Conservation (phyloP, 495 filamentous ascomycete species). For the Penicillium flavigenum region DNA sequence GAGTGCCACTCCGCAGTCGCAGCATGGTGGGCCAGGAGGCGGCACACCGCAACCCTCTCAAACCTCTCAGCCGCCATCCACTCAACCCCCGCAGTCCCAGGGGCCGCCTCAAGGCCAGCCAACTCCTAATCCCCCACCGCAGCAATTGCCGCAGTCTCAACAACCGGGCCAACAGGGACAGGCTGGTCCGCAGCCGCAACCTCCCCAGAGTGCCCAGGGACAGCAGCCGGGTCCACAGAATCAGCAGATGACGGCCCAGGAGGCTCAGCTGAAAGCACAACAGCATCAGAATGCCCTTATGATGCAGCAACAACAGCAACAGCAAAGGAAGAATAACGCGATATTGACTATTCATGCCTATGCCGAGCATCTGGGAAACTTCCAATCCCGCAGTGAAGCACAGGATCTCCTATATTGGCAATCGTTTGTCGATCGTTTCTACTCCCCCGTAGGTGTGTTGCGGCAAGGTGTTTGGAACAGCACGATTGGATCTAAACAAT, state of each 20-base stretch:
- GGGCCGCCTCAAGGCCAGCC: slow-evolving; percentile 48
- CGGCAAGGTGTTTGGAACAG: slow-evolving; percentile 59
- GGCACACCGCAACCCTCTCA: slow-evolving; percentile 51
- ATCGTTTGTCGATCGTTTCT: slow-evolving; percentile 71
- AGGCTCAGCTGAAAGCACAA: slow-evolving; percentile 46
- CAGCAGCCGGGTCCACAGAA: slow-evolving; percentile 44
- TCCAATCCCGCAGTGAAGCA: slow-evolving; percentile 53
- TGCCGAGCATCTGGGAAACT: slow-evolving; percentile 66
- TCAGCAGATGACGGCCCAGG: slow-evolving; percentile 43
- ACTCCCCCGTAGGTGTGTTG: slow-evolving; percentile 67
- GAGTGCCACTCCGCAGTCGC: slow-evolving; percentile 54
- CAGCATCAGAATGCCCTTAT: slow-evolving; percentile 46
- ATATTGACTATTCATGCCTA: slow-evolving; percentile 67
- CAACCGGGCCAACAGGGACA: slow-evolving; percentile 41
- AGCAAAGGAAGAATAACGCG: slow-evolving; percentile 55
- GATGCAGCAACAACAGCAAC: slow-evolving; percentile 38
- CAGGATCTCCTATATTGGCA: slow-evolving; percentile 72
- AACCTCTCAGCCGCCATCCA: slow-evolving; percentile 39
- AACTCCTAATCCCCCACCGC: slow-evolving; percentile 46
- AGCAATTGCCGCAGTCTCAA: slow-evolving; percentile 48
- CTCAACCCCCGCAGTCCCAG: slow-evolving; percentile 44
- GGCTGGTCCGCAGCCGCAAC: slow-evolving; percentile 40
- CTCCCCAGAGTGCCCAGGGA: slow-evolving; percentile 41
- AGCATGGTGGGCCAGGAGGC: slow-evolving; percentile 50
- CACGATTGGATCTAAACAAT: slow-evolving; percentile 61